Percentiles rank a stretch among this genome's conserved stretches.
Conservation (phyloP, 257 asterid genomes). For the Eucommia ulmoides region DNA sequence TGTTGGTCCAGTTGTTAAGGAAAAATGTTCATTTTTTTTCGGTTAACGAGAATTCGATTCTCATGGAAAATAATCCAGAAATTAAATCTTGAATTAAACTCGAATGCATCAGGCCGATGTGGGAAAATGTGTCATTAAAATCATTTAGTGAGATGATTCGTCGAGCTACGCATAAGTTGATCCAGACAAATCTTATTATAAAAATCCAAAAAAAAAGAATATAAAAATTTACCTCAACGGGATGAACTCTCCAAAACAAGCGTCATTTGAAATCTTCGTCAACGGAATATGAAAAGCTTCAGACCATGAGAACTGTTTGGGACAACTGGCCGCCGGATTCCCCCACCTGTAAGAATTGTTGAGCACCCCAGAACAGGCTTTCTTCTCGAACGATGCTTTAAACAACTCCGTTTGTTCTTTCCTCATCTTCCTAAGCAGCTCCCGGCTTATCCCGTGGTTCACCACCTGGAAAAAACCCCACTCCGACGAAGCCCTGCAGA, state of each 20-base stretch:
- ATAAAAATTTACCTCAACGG: slow-evolving; percentile 41
- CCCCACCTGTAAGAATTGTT: slow-evolving; percentile 73
- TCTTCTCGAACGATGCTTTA: slow-evolving; percentile 30
- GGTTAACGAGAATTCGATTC: neutral
- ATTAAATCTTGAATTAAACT: too few species aligned
- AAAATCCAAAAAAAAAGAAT: neutral
- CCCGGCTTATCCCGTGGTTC: slow-evolving; percentile 43
- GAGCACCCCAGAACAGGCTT: slow-evolving; percentile 32
- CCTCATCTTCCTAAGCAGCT: slow-evolving; percentile 30
- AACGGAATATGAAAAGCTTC: slow-evolving; percentile 67
- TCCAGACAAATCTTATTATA: neutral
- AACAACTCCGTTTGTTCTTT: slow-evolving; percentile 37
- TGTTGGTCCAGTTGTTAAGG: too few species aligned
- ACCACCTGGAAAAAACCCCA: slow-evolving; percentile 72
- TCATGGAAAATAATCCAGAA: too few species aligned
- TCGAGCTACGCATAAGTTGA: too few species aligned
- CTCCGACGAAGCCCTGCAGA: slow-evolving; percentile 41
- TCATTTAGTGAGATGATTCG: too few species aligned
- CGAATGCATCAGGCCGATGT: too few species aligned
- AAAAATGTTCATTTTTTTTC: too few species aligned
- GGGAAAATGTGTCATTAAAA: too few species aligned
- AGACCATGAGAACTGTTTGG: slow-evolving; percentile 55
- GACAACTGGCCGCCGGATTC: slow-evolving; percentile 31
- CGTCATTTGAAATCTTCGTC: slow-evolving; percentile 30
- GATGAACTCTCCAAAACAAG: slow-evolving; percentile 39